These are phyloP conservation scores for Scorias spongiosa DNA, from an alignment of 2,329 filamentous ascomycete species.

Conservation along the genomic window DNA sequence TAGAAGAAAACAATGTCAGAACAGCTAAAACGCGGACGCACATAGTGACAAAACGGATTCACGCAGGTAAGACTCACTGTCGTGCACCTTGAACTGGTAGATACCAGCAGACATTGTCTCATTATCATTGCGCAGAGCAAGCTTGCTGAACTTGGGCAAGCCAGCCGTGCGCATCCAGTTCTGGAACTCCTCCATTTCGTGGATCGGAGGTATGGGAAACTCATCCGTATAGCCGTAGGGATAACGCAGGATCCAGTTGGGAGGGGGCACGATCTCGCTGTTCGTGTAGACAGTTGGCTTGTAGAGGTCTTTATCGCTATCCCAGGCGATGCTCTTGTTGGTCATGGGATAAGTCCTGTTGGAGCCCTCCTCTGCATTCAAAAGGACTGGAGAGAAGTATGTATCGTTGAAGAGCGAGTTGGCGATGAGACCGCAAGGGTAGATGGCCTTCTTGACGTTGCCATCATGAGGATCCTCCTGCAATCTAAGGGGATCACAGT, in stretches of 20 bases:
- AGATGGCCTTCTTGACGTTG: constrained; percentile 49
- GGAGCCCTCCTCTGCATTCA: constrained; percentile 34
- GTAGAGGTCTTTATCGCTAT: constrained; percentile 67
- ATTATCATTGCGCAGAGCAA: constrained; percentile 69
- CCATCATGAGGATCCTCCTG: constrained; percentile 22
- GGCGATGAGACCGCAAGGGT: constrained; percentile 88
- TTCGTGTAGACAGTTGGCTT: constrained; percentile 50
- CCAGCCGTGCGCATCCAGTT: constrained; percentile 99
- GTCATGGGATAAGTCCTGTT: constrained; percentile 57
- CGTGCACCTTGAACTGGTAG: constrained; percentile 62
- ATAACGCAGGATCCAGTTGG: constrained; percentile 65
- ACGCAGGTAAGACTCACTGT: constrained; percentile 45
- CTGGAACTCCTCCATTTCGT: constrained; percentile 71
- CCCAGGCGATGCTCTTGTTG: constrained; percentile 69
- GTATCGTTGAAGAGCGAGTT: constrained; percentile 97
- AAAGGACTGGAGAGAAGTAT: constrained; percentile 49
- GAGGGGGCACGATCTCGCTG: constrained; percentile 59
- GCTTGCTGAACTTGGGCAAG: constrained; percentile 84
- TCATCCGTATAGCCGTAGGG: constrained; percentile 51
- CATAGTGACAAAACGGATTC: constrained; percentile 1
- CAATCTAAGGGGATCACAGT: constrained; percentile 54
- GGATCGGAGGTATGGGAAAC: constrained; percentile 54
- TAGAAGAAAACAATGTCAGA: constrained; percentile 25
- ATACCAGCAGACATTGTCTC: constrained; percentile 50
- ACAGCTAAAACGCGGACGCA: constrained; percentile 2